These are phyloP conservation scores for Thelonectria rubi DNA, from an alignment of 2,329 filamentous ascomycete species.

Conservation along the genomic window DNA sequence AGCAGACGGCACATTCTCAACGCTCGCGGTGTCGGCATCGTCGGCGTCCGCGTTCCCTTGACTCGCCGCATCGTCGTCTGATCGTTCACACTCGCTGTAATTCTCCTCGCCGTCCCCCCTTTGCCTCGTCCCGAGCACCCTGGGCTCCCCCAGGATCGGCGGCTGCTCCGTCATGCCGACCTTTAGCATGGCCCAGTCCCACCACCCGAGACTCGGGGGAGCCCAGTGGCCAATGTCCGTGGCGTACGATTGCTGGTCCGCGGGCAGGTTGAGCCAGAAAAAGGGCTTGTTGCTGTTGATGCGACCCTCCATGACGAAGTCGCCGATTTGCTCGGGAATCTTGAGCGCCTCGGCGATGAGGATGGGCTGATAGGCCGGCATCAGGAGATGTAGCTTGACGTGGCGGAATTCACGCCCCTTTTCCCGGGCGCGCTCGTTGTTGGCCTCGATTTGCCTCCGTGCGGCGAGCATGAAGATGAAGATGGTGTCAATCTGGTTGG, in stretches of 20 bases:
- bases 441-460: slow-evolving; percentile 39
- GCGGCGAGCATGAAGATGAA: slow-evolving; percentile 53
- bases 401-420: slow-evolving; percentile 36
- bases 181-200: slow-evolving; percentile 40
- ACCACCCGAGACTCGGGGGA: slow-evolving; percentile 42
- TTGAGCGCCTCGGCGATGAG: slow-evolving; percentile 48
- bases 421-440: slow-evolving; percentile 36
- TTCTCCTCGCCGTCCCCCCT: background rate
- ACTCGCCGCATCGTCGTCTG: background rate
- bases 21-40: background rate
- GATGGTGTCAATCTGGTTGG: slow-evolving; percentile 52
- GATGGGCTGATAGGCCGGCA: slow-evolving; percentile 52
- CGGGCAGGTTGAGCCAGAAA: slow-evolving; percentile 51
- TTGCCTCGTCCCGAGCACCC: slow-evolving; percentile 38
- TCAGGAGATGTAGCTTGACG: slow-evolving; percentile 49
- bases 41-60: background rate
- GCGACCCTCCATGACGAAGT: slow-evolving; percentile 50
- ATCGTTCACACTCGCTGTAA: slow-evolving; percentile 6
- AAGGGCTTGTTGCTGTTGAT: slow-evolving; percentile 51
- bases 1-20: too few species aligned
- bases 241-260: slow-evolving; percentile 46
- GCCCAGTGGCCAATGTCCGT: slow-evolving; percentile 47
- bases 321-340: slow-evolving; percentile 49
- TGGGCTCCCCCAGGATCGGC: slow-evolving; percentile 31
- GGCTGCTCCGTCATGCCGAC: slow-evolving; percentile 41